These are phyloP conservation scores for Candida michaelii DNA, from an alignment of 805 yeast species.

Conservation along the genomic window DNA sequence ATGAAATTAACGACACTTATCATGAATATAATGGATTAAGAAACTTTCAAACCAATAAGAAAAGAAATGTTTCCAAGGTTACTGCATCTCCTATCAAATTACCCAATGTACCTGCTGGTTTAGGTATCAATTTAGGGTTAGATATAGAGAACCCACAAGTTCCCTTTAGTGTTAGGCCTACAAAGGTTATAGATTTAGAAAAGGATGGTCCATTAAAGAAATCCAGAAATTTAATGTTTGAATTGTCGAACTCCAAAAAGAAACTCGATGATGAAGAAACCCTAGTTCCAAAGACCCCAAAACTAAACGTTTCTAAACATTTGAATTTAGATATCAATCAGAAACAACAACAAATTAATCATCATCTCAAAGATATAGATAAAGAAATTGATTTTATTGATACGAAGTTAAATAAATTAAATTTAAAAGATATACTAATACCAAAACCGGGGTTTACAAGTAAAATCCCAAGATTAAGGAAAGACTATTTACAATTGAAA, in stretches of 20 bases:
- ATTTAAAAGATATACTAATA: constrained; percentile 10
- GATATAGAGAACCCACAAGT: constrained; percentile 25
- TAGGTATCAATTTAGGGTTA: constrained; percentile 33
- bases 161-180: constrained; percentile 34
- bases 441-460: constrained; percentile 11
- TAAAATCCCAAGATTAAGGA: constrained; percentile 26
- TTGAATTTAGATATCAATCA: not conserved
- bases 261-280: constrained; percentile 17
- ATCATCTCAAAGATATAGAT: not conserved
- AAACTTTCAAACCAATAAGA: constrained; percentile 17
- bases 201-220: constrained; percentile 6
- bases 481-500: constrained; percentile 20
- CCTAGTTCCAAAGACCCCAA: constrained; percentile 16
- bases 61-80: constrained; percentile 1
- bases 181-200: constrained; percentile 26
- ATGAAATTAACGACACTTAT: constrained; percentile 5
- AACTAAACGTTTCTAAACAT: not conserved
- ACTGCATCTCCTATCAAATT: constrained; percentile 8
- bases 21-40: constrained; percentile 12
- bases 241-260: constrained; percentile 1
- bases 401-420: not conserved
- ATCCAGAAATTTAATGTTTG: constrained; percentile 9
- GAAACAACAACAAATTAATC: not conserved
- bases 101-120: constrained; percentile 18
- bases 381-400: constrained; percentile 1